Conservation (phyloP, 2,329 filamentous ascomycete species). For the Dactylellina sp. region DNA sequence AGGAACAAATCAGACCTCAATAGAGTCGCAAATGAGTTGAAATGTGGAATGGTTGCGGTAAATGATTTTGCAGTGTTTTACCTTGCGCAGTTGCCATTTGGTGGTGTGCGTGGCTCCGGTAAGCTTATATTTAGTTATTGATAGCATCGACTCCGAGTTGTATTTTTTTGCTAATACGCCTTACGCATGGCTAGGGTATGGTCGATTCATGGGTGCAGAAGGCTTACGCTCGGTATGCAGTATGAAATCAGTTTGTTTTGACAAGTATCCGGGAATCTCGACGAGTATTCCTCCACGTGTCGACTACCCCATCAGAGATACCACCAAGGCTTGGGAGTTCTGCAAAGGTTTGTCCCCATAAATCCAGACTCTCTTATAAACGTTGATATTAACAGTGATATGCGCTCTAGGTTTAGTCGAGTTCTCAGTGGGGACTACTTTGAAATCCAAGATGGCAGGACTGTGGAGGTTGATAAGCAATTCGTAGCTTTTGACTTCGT, state of each 20-base stretch:
- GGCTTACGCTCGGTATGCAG: slow-evolving; percentile 88
- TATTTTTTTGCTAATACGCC: background rate
- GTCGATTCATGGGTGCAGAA: slow-evolving; percentile 90
- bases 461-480: slow-evolving; percentile 48
- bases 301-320: slow-evolving; percentile 80
- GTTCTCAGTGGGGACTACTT: slow-evolving; percentile 42
- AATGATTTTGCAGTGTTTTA: slow-evolving; percentile 97
- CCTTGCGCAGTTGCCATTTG: slow-evolving; percentile 93
- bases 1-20: slow-evolving; percentile 73
- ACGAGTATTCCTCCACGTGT: slow-evolving; percentile 85
- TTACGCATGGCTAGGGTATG: slow-evolving; percentile 69
- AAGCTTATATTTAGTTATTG: slow-evolving; percentile 14
- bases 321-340: slow-evolving; percentile 74
- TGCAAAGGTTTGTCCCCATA: slow-evolving; percentile 63
- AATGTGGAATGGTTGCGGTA: slow-evolving; percentile 89
- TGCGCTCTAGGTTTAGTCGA: slow-evolving; percentile 37
- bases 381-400: background rate
- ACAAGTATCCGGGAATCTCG: slow-evolving; percentile 73
- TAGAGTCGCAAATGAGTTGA: slow-evolving; percentile 75
- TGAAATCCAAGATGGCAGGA: slow-evolving; percentile 41
- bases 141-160: background rate
- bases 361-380: background rate
- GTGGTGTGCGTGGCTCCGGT: slow-evolving; percentile 84
- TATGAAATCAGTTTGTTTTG: slow-evolving; percentile 84
- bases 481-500: slow-evolving; percentile 20